Evolutionary conservation across 352 stramenopile genomes (phyloP), one percentile per base, ranked within the genome.

Genomic region (Thalassiosira mediterranea): DNA sequence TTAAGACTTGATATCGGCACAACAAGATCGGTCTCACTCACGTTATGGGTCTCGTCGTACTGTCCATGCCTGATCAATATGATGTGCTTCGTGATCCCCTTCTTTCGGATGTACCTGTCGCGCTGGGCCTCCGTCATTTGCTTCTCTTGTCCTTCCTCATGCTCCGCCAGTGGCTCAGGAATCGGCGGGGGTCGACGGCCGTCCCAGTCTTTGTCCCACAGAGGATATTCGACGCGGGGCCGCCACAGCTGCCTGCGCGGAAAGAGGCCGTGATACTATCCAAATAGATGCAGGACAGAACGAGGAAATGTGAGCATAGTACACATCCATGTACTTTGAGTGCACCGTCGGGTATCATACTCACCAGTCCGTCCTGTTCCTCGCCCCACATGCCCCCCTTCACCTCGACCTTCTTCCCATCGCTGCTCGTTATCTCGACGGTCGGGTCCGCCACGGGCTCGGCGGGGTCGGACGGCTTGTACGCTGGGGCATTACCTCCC

Each of bases 51-150:
- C 59, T 94, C 89, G 67, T 91, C 81, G 65, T 95, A 94, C 68
- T 95, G 91, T 8, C 91, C 89, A 77, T 94, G 91, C 42, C 91
- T 69, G 44, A 94, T 74, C 13, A 94, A 59, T 60, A 94, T 90
- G 19, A 93, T 79, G 48, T 94, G 89, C 29, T 84, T 79, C 13
- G 88, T 94, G 0, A 91, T 75, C n/a, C 86, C 86, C 38, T 88
- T 57, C 44, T 88, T 91, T 26, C 86, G 60, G 46, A 90, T 77
- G 4, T 83, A 29, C 40, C 83, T 64, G 46, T 83, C 78, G 29
- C 71, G 34, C 31, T 84, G 53, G 1, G 49, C 67, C 42, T 88
- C 72, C 25, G 66, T 31, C 28, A 60, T 64, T 37, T 81, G 52
- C 23, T 73, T 66, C 37, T 81, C 56, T 11, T 62, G 65, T 2